A percentile compares a stretch with the other conserved stretches of the same genome.
These are phyloP conservation scores for Termitomyces sp. DNA, from an alignment of 768 basidiomycete species.

Conservation along the genomic window DNA sequence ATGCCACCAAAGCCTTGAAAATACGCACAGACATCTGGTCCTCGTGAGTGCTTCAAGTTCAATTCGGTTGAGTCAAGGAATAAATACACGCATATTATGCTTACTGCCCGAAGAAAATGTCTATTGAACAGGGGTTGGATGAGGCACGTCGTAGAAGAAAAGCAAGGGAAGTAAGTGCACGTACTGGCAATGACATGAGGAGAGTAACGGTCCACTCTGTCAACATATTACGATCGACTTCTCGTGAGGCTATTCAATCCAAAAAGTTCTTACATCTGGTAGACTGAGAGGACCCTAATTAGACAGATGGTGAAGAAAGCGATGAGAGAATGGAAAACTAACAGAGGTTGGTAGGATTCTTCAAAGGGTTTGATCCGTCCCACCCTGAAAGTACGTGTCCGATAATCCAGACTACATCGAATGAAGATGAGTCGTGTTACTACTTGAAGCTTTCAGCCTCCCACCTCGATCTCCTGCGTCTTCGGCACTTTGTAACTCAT, in stretches of 20 bases:
- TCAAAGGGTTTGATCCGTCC: conserved; percentile 65
- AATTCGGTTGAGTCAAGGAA: background rate
- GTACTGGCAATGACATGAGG: conserved; percentile 72
- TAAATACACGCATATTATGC: background rate
- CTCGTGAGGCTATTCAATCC: background rate
- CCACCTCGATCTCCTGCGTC: conserved; percentile 66
- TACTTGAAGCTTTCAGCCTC: background rate
- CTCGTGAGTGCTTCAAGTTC: conserved; percentile 46
- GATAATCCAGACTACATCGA: conserved; percentile 37
- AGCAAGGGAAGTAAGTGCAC: conserved; percentile 17
- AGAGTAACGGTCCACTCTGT: conserved; percentile 69
- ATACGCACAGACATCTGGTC: conserved; percentile 56
- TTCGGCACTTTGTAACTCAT: conserved; percentile 74
- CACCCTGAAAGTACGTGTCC: conserved; percentile 59
- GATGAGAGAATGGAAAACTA: conserved; percentile 16
- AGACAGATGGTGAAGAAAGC: background rate
- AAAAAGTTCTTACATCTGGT: conserved; percentile 30
- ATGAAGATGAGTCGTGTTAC: conserved; percentile 33
- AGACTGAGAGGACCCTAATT: conserved; percentile 17
- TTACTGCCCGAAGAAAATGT: conserved; percentile 71
- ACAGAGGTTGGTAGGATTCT: conserved; percentile 69
- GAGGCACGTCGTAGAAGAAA: no score
- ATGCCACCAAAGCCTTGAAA: background rate
- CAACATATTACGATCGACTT: background rate
- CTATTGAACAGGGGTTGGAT: conserved; percentile 23